Evolutionary conservation across 352 stramenopile genomes (phyloP).

Genomic region (Blastocystis sp.): DNA sequence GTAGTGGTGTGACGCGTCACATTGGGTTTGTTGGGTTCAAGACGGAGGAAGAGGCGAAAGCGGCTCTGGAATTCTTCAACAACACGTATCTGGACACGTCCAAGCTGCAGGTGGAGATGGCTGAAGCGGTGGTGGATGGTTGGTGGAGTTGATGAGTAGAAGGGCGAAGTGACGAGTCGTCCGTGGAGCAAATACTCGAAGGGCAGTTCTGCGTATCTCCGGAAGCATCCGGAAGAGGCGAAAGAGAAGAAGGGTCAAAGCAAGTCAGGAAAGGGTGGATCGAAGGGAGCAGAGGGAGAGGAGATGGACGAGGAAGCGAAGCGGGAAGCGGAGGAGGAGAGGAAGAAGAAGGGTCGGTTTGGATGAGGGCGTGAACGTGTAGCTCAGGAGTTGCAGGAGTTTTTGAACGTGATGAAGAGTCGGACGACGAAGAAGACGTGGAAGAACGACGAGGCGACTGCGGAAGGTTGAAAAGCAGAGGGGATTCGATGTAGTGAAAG

Average conservation of each 20-base stretch:
- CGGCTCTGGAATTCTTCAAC: constrained; percentile 66
- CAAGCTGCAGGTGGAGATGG: constrained; percentile 72
- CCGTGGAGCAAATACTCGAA: constrained; percentile 78
- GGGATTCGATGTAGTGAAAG: neutral
- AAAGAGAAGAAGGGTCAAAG: constrained; percentile 10
- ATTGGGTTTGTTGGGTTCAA: constrained; percentile 72
- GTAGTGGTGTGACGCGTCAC: constrained; percentile 59
- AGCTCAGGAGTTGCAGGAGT: constrained; percentile 69
- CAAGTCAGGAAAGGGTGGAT: constrained; percentile 34
- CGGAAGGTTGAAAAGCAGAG: neutral
- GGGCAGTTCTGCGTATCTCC: constrained; percentile 66
- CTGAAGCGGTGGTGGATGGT: constrained; percentile 63
- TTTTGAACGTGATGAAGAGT: constrained; percentile 77
- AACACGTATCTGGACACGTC: constrained; percentile 77
- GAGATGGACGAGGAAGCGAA: constrained; percentile 53
- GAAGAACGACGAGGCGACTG: constrained; percentile 71
- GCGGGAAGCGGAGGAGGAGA: constrained; percentile 59
- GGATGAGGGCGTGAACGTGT: neutral
- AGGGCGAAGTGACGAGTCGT: constrained; percentile 66
- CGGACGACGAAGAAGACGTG: constrained; percentile 76
- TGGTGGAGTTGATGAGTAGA: constrained; percentile 56
- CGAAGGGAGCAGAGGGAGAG: constrained; percentile 57
- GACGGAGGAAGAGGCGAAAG: constrained; percentile 61
- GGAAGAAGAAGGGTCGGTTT: constrained; percentile 62
- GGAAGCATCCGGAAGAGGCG: constrained; percentile 62